Evolutionary conservation across 495 filamentous ascomycete genomes (phyloP).

Genomic region (Thermothielavioides terrestris): DNA sequence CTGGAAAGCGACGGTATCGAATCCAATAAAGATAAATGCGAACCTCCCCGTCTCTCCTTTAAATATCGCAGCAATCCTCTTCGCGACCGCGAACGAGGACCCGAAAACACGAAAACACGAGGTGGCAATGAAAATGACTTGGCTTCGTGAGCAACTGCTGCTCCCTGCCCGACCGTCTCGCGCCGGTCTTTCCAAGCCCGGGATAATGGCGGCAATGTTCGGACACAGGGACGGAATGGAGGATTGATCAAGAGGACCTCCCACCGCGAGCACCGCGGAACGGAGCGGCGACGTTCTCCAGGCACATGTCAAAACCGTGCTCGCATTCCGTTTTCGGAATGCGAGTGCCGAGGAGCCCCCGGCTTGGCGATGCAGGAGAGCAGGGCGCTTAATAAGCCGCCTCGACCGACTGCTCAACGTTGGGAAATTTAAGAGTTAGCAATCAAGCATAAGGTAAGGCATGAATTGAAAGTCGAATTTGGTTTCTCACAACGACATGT

Average conservation of each 20-base stretch:
- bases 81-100: no score
- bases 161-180: neutral
- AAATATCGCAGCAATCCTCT: neutral
- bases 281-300: neutral
- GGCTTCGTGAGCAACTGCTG: neutral
- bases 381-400: no score
- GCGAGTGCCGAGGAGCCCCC: neutral
- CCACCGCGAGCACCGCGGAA: neutral
- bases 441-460: no score
- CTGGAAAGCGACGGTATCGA: neutral
- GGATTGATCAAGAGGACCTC: neutral
- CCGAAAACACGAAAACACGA: neutral
- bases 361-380: slow-evolving; percentile 3
- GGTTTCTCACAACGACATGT: no score
- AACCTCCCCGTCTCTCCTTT: neutral
- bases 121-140: slow-evolving; percentile 1
- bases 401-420: no score
- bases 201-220: neutral
- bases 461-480: no score
- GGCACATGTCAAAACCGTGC: neutral
- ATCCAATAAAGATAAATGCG: neutral
- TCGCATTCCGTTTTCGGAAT: slow-evolving; percentile 3
- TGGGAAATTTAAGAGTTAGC: no score
- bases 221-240: neutral
- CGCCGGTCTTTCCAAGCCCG: slow-evolving; percentile 2